phyloP scores from a whole-genome alignment of 495 filamentous ascomycete genomes.

The Trichoderma erinaceum region DNA sequence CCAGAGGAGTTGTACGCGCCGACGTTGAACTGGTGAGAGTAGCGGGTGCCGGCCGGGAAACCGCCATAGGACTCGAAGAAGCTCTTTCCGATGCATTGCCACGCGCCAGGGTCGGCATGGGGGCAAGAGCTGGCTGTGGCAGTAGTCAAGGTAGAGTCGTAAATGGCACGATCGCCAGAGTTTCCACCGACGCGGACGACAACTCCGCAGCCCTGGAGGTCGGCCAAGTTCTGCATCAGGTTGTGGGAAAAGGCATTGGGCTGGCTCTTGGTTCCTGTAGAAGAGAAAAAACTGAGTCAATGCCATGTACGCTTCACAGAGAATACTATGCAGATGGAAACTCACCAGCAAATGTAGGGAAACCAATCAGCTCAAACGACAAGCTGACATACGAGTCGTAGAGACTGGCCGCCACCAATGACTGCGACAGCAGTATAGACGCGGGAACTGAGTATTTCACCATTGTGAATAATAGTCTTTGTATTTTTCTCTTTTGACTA shows the following conservation, averaged over 20 bases:
- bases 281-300: not conserved
- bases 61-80: conserved; percentile 1
- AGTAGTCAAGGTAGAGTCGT: not conserved
- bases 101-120: not conserved
- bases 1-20: not conserved
- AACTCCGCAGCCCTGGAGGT: not conserved
- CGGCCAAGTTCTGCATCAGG: conserved; percentile 7
- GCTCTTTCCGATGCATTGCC: conserved; percentile 5
- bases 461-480: not conserved
- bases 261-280: not conserved
- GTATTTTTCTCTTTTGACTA: not conserved
- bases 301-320: not conserved
- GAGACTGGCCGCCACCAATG: not conserved
- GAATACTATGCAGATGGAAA: not conserved
- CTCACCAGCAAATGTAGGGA: conserved; percentile 10
- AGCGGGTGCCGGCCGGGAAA: conserved; percentile 1
- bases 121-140: conserved; percentile 3
- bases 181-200: conserved; percentile 1
- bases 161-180: conserved; percentile 2
- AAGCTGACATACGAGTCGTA: conserved; percentile 11
- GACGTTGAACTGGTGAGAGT: conserved; percentile 8
- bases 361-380: conserved; percentile 7
- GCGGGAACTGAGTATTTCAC: not conserved
- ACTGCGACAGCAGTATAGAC: conserved; percentile 11
- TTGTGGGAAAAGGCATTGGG: conserved; percentile 9